Conservation (phyloP, 345 rosid genomes). For the Syzygium oleosum region DNA sequence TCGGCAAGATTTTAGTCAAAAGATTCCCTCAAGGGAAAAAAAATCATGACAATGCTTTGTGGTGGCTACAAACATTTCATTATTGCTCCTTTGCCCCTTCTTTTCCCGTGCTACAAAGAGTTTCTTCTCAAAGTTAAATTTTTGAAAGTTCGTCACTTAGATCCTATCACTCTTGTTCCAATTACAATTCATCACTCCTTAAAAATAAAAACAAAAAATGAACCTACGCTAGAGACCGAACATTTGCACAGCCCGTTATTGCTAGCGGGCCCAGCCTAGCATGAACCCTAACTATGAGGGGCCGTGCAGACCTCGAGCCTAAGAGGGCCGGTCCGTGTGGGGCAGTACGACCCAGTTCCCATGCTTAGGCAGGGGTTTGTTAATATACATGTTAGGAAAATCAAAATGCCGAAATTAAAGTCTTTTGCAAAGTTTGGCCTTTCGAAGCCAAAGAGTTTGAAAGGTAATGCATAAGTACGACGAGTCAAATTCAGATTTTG, state of each 20-base stretch:
- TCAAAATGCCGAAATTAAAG: background rate
- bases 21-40: background rate
- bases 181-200: background rate
- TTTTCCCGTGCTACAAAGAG: background rate
- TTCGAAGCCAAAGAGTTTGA: background rate
- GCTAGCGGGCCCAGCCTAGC: background rate
- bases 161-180: background rate
- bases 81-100: background rate
- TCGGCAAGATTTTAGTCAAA: too few relatives aligned
- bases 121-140: background rate
- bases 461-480: background rate
- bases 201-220: too few relatives aligned
- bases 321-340: background rate
- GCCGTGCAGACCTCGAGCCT: background rate
- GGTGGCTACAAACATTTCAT: background rate
- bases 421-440: accelerated
- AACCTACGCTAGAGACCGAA: background rate
- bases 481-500: background rate
- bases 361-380: background rate
- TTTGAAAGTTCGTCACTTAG: background rate
- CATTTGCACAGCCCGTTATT: background rate
- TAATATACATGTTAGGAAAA: too few relatives aligned
- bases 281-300: background rate
- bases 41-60: background rate
- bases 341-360: accelerated